These are phyloP conservation scores for Trichodelitschia bisporula DNA, from an alignment of 495 filamentous ascomycete species.

Conservation along the genomic window DNA sequence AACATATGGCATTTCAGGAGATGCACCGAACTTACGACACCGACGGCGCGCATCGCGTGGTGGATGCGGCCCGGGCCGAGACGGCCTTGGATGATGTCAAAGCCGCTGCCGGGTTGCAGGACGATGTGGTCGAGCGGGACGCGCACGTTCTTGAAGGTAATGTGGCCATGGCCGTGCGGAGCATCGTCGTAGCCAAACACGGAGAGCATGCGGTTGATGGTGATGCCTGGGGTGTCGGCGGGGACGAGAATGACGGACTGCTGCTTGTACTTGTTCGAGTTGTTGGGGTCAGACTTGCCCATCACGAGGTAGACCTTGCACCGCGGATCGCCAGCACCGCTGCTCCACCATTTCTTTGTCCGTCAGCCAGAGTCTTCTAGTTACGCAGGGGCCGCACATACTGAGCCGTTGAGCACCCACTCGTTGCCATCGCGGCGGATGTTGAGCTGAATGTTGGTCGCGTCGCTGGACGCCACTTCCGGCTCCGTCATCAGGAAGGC, in stretches of 20 bases:
- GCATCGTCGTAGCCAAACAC: constrained; percentile 22
- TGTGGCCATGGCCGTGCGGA: constrained; percentile 20
- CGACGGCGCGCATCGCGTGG: constrained; percentile 20
- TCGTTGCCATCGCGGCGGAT: constrained; percentile 16
- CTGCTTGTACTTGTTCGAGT: constrained; percentile 16
- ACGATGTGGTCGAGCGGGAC: constrained; percentile 17
- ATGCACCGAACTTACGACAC: constrained; percentile 7
- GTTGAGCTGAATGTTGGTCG: constrained; percentile 17
- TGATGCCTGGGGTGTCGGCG: constrained; percentile 17
- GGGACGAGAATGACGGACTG: constrained; percentile 20
- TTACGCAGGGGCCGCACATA: constrained; percentile 1
- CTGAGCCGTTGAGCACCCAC: constrained; percentile 18
- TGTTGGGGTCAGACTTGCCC: constrained; percentile 17
- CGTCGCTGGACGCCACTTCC: constrained; percentile 18
- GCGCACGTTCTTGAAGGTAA: constrained; percentile 19
- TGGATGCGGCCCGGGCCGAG: constrained; percentile 21
- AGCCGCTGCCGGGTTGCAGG: constrained; percentile 17
- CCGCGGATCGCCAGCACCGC: constrained; percentile 17
- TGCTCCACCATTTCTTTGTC: constrained; percentile 19
- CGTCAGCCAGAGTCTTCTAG: constrained; percentile 1
- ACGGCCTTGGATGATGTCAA: constrained; percentile 22
- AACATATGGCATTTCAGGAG: neutral
- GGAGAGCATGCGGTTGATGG: constrained; percentile 21
- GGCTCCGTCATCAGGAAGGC: constrained; percentile 23
- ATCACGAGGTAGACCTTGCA: constrained; percentile 21